A percentile compares a stretch with the other conserved stretches of the same genome.
phyloP scores from a whole-genome alignment of 306 rosid genomes.

The Quercus wislizeni region DNA sequence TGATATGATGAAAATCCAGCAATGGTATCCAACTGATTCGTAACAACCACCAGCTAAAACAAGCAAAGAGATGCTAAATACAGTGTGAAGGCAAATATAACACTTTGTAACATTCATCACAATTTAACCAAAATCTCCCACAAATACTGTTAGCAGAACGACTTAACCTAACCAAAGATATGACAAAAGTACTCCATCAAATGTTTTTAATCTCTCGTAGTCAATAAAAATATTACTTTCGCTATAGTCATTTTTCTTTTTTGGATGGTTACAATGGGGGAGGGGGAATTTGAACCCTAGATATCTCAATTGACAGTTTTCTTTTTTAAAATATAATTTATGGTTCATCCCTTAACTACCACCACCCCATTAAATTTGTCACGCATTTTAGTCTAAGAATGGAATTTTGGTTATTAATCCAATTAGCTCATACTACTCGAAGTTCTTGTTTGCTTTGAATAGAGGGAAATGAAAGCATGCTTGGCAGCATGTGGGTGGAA shows the following conservation, averaged over 20 bases:
- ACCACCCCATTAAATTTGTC: too few relatives aligned
- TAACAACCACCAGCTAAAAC: background rate
- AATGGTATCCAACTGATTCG: background rate
- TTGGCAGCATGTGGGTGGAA: too few relatives aligned
- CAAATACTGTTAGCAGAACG: background rate
- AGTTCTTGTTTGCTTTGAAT: too few relatives aligned
- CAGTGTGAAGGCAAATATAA: background rate
- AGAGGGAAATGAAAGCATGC: too few relatives aligned
- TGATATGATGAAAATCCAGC: background rate
- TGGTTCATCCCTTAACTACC: background rate
- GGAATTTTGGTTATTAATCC: too few relatives aligned
- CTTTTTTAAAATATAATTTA: background rate
- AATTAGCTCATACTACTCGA: too few relatives aligned
- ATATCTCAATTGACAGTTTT: too few relatives aligned
- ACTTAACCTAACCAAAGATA: background rate
- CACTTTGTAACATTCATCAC: background rate
- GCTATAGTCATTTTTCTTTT: background rate
- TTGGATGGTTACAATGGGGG: too few relatives aligned
- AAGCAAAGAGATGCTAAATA: background rate
- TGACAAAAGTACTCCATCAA: background rate
- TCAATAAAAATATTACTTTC: background rate
- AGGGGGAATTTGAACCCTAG: too few relatives aligned
- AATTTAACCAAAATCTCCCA: background rate
- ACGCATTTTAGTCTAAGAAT: too few relatives aligned
- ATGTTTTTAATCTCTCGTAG: background rate